phyloP scores from a whole-genome alignment of 2,329 filamentous ascomycete species.

The Anthostomella pinea region DNA sequence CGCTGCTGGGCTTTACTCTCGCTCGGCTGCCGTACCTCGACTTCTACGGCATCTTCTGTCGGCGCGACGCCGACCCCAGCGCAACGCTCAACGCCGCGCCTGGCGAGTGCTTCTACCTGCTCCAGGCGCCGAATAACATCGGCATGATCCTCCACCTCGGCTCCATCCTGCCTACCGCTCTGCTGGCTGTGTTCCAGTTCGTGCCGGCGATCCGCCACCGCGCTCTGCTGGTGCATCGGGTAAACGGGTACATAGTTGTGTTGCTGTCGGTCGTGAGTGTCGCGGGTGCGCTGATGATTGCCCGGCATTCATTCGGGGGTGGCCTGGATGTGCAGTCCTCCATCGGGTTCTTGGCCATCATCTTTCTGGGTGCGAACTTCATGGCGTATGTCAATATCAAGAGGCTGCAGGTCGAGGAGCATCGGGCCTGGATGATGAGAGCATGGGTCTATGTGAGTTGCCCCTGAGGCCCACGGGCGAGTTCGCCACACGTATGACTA shows the following conservation, averaged over 20 bases:
- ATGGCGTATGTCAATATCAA: slow-evolving; percentile 57
- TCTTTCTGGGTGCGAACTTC: slow-evolving; percentile 40
- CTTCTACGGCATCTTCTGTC: slow-evolving; percentile 38
- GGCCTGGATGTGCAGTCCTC: slow-evolving; percentile 45
- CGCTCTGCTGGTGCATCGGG: slow-evolving; percentile 51
- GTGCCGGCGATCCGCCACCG: slow-evolving; percentile 45
- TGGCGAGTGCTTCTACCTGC: slow-evolving; percentile 41
- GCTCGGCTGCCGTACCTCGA: slow-evolving; percentile 47
- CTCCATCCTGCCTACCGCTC: slow-evolving; percentile 41
- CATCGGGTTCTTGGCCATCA: slow-evolving; percentile 41
- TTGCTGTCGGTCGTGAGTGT: slow-evolving; percentile 45
- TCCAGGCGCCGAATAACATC: slow-evolving; percentile 25
- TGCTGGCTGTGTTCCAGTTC: slow-evolving; percentile 47
- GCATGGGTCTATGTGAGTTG: slow-evolving; percentile 47
- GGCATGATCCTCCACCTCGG: slow-evolving; percentile 46
- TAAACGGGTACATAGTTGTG: slow-evolving; percentile 56
- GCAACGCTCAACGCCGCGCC: slow-evolving; percentile 17
- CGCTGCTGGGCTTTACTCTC: slow-evolving; percentile 45
- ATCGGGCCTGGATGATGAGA: slow-evolving; percentile 61
- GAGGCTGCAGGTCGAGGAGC: slow-evolving; percentile 58
- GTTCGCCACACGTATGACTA: too few relatives aligned
- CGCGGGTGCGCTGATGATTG: slow-evolving; percentile 51
- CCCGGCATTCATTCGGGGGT: slow-evolving; percentile 51
- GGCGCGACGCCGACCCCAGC: slow-evolving; percentile 12
- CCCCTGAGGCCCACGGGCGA: too few relatives aligned